Conservation (phyloP, 495 filamentous ascomycete genomes). For the Penicillium mononematosum region DNA sequence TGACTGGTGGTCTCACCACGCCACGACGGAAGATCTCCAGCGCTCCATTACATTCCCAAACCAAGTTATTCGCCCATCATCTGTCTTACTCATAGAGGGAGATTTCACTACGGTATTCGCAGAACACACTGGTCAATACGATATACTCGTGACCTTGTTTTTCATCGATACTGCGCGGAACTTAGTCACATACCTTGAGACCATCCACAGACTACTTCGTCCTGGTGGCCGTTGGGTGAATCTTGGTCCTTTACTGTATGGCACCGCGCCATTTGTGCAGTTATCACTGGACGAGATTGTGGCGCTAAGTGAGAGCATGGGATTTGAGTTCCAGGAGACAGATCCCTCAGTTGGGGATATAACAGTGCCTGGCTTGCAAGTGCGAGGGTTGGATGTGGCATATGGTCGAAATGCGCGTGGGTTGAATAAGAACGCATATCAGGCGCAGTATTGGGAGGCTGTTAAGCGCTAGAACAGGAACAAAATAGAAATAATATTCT, state of each 20-base stretch:
- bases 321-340: constrained; percentile 20
- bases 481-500: neutral
- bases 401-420: constrained; percentile 24
- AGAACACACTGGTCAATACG: constrained; percentile 24
- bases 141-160: constrained; percentile 48
- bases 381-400: constrained; percentile 19
- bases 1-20: constrained; percentile 48
- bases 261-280: constrained; percentile 26
- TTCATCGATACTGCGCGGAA: constrained; percentile 54
- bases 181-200: constrained; percentile 43
- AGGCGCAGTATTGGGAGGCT: constrained; percentile 29
- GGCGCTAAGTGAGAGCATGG: constrained; percentile 14
- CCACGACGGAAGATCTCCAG: constrained; percentile 36
- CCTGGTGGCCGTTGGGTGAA: constrained; percentile 48
- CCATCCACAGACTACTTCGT: constrained; percentile 37
- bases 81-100: constrained; percentile 36
- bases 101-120: constrained; percentile 39
- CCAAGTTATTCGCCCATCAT: constrained; percentile 21
- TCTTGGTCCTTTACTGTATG: constrained; percentile 40
- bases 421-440: constrained; percentile 29
- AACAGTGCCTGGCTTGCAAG: constrained; percentile 7
- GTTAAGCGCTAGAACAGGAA: neutral
- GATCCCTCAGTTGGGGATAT: constrained; percentile 14
- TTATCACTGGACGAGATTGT: constrained; percentile 28
- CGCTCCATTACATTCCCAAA: constrained; percentile 39